Evolutionary conservation across 2,329 filamentous ascomycete genomes (phyloP).

Genomic region (Alternaria panax): DNA sequence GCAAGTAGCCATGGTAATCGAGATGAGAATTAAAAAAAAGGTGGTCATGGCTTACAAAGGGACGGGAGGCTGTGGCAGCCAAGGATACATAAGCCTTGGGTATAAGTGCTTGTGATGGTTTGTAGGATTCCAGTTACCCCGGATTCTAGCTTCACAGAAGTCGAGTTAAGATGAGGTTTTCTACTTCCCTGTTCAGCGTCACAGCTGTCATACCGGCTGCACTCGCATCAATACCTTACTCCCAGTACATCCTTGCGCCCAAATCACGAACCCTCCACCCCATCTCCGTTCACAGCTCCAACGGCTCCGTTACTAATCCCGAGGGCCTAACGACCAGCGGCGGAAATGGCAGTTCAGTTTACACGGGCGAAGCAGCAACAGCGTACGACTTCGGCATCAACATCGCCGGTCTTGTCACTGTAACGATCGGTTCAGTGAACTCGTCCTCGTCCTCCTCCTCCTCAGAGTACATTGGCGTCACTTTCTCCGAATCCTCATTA

Average conservation of each 20-base stretch:
- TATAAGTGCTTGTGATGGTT: not conserved
- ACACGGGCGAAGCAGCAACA: conserved; percentile 47
- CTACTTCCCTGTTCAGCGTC: not conserved
- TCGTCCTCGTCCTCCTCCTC: conserved; percentile 29
- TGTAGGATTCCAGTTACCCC: not conserved
- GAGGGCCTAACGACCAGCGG: conserved; percentile 36
- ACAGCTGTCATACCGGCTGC: not conserved
- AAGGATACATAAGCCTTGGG: not conserved
- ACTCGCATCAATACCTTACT: conserved; percentile 37
- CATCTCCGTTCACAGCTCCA: conserved; percentile 48
- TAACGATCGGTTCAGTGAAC: conserved; percentile 46
- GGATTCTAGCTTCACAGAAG: not conserved
- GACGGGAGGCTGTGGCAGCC: not conserved
- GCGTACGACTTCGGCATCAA: conserved; percentile 55
- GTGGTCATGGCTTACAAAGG: not conserved
- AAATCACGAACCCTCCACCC: conserved; percentile 42
- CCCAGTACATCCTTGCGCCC: conserved; percentile 54
- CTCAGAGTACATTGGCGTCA: conserved; percentile 52
- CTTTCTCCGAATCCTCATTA: conserved; percentile 53
- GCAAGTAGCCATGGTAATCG: not conserved
- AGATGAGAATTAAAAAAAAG: no score
- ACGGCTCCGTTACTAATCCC: conserved; percentile 50
- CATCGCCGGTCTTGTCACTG: conserved; percentile 52
- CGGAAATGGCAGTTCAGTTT: conserved; percentile 40
- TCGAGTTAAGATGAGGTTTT: not conserved